A percentile compares a stretch with the other conserved stretches of the same genome.
phyloP scores from a whole-genome alignment of 495 filamentous ascomycete genomes.

The Pyrenula massariospora region DNA sequence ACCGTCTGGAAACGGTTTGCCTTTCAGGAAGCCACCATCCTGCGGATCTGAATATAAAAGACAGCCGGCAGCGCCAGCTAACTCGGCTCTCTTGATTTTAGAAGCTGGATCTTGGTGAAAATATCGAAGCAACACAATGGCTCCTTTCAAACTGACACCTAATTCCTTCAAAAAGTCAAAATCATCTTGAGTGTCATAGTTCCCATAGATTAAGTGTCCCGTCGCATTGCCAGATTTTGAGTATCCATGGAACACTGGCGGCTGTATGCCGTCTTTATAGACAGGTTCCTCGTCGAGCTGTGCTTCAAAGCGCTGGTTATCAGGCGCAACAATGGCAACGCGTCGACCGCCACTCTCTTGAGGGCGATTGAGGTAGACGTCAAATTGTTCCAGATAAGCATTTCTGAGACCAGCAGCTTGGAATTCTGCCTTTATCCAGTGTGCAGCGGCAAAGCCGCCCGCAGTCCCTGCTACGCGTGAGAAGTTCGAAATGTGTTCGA shows the following conservation, averaged over 20 bases:
- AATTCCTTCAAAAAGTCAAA: constrained; percentile 58
- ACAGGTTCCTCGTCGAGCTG: constrained; percentile 63
- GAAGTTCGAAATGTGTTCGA: constrained; percentile 61
- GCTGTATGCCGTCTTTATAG: constrained; percentile 46
- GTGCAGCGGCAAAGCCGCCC: constrained; percentile 70
- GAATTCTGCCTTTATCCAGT: constrained; percentile 71
- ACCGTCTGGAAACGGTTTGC: constrained; percentile 57
- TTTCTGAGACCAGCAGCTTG: constrained; percentile 56
- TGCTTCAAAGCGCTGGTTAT: constrained; percentile 62
- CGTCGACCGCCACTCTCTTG: constrained; percentile 59
- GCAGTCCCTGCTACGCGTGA: constrained; percentile 86
- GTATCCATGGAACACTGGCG: constrained; percentile 74
- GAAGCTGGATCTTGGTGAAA: constrained; percentile 57
- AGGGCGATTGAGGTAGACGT: constrained; percentile 90
- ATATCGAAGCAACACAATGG: constrained; percentile 75
- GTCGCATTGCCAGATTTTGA: constrained; percentile 79
- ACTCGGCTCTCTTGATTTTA: constrained; percentile 83
- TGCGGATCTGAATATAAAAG: constrained; percentile 85
- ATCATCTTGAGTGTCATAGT: constrained; percentile 78
- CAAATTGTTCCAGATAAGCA: constrained; percentile 60
- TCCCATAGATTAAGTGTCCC: constrained; percentile 87
- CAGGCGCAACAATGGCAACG: constrained; percentile 70
- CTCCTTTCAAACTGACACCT: constrained; percentile 62
- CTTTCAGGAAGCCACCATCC: constrained; percentile 58
- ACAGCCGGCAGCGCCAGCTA: constrained; percentile 72